Conservation (phyloP, 768 basidiomycete genomes). For the Podaxis sp. region DNA sequence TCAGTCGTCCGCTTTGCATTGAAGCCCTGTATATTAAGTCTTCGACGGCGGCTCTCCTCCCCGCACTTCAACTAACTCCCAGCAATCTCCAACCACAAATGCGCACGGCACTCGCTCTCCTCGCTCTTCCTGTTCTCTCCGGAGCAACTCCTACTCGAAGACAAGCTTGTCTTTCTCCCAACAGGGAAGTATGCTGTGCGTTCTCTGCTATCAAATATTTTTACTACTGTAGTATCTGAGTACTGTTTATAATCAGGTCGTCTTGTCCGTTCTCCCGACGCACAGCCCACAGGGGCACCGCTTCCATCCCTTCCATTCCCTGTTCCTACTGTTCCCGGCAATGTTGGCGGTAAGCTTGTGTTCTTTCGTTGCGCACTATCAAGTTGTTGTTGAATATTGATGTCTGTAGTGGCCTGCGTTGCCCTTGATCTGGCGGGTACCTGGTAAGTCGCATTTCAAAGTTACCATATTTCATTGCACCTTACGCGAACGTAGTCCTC, state of each 20-base stretch:
- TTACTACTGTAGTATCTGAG: neutral
- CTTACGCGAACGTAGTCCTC: neutral
- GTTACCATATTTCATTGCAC: neutral
- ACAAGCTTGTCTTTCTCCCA: neutral
- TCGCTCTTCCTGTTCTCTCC: neutral
- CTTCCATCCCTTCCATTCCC: neutral
- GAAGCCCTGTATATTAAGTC: no score
- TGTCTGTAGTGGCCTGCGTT: neutral
- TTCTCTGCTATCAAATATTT: neutral
- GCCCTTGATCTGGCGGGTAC: neutral
- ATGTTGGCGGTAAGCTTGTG: neutral
- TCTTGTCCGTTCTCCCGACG: neutral
- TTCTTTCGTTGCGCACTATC: neutral
- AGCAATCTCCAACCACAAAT: no score
- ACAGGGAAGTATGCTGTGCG: neutral
- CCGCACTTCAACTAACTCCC: no score
- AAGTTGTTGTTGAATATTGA: neutral
- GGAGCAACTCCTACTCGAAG: neutral
- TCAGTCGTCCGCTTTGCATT: no score
- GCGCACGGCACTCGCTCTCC: neutral
- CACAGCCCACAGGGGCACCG: neutral
- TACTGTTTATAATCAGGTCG: neutral
- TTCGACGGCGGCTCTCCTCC: no score
- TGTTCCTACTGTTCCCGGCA: neutral
- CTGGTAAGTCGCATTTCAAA: neutral